Base-by-base conservation (phyloP, 2,329 filamentous ascomycete species). In the Helicocarpus griseus region DNA sequence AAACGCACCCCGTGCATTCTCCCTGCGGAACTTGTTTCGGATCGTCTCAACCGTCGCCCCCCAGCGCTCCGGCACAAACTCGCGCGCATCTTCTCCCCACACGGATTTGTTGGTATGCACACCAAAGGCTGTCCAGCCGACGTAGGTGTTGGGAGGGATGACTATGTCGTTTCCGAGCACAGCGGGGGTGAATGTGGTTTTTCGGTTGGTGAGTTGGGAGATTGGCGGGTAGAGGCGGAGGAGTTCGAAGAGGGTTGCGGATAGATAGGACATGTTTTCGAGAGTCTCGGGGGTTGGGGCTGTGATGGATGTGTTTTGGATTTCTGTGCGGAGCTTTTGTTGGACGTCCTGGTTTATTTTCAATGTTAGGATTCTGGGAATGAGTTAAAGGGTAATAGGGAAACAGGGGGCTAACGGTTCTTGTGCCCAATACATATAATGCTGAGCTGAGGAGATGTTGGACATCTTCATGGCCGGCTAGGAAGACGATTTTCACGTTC, bases 161-260 rank as follows among this genome's bases (percentile, higher is more conserved):
- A 58, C 50, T n/a, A 72, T 57, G 4, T 56, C 46, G 1, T 56
- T 56, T 5, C 60, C 62, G 2, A 65, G 56, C 22, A 60, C 54
- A 11, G 65, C 61, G 0, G 67, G 58, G 2, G 57, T 54, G 7
- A 17, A 47, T 0, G 67, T n/a, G n/a, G n/a, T 68, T 3, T 67
- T 66, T 5, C 74, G 68, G 50, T 77, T 77, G 56, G 77, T 71
- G 39, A 78, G 64, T 53, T 77, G 74, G 0, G 66, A 70, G 48
- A 78, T 70, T 6, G 75, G 74, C 0, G 75, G 75, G 51, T 72
- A 75, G 43, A 78, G 64, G 1, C 75, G 72, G 11, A 77, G 65
- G 24, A 47, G 45, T 13, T 47, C 45, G 45, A 47, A 47, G 5
- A 47, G 29, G 35, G 22, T 36, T 7, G 29, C 31, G 7, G 45